Base-by-base conservation (phyloP, 208 protist species). In the Acanthamoeba triangularis region DNA sequence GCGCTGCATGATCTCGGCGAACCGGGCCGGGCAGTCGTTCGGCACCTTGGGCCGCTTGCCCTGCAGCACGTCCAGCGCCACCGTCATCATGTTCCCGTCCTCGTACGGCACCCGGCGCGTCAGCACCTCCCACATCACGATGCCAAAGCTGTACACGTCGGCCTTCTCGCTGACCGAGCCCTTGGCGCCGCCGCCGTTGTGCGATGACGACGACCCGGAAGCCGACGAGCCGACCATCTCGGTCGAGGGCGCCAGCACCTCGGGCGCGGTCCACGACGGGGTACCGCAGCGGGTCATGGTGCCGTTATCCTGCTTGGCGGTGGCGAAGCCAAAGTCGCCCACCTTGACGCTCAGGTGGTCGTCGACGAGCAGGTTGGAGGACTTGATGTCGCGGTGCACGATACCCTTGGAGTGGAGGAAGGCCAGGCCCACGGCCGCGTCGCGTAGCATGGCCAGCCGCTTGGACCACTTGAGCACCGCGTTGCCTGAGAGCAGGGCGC, bases 101-200 rank as follows among this genome's bases (percentile, higher is more conserved):
- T 47, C 59, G 61, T 74, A 93, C 35, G 87, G 87, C 61, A 78
- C 47, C 3, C 49, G 14, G 59, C 37, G 52, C 6, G 87, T 93
- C 28, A 93, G 87, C 37, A 74, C 87, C 35, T 93, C 69, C 69
- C 69, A 78, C 69, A 78, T 78, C 18, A 78, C 69, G 69, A 78
- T 78, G 1, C 69, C 69, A 25, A 93, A 93, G 33, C 33, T 54
- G 87, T 65, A 93, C 20, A 93, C 87, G 25, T 93, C 87, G 1
- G 87, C 87, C 47, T 47, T 78, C 59, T 93, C 37, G 33, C 35
- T 28, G n/a, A n/a, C n/a, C n/a, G n/a, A n/a, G n/a, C n/a, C n/a
- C n/a, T n/a, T n/a, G n/a, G n/a, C n/a, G n/a, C n/a, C n/a, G n/a
- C n/a, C n/a, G n/a, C n/a, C n/a, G n/a, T n/a, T n/a, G n/a, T n/a